Evolutionary conservation across 1,284 basidiomycete genomes (phyloP).

Genomic region (Trichosporon coremiiforme): DNA sequence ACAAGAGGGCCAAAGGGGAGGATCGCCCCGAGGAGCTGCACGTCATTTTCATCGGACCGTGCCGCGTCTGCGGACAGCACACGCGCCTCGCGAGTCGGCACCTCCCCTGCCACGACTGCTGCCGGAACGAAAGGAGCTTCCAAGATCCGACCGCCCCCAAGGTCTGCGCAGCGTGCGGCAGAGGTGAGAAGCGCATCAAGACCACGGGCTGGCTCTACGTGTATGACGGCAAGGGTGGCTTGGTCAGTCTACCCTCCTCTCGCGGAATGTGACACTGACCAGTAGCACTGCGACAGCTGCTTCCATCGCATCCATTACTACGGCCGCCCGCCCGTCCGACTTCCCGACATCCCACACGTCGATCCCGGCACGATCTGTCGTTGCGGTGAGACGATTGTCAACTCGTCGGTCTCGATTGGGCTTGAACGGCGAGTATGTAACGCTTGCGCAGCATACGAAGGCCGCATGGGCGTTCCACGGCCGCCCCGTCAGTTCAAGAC

Average conservation of each 20-base stretch:
- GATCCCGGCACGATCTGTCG: neutral
- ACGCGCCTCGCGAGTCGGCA: neutral
- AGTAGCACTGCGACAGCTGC: neutral
- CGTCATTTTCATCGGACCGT: neutral
- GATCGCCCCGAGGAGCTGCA: neutral
- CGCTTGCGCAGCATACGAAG: neutral
- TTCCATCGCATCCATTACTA: neutral
- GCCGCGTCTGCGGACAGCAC: neutral
- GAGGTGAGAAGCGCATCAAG: neutral
- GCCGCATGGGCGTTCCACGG: neutral
- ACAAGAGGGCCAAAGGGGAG: neutral
- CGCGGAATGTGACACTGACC: neutral
- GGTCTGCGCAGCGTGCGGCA: neutral
- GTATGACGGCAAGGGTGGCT: neutral
- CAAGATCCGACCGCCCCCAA: neutral
- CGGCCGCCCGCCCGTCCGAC: neutral
- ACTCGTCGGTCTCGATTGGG: neutral
- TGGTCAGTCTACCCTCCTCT: neutral
- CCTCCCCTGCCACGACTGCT: neutral
- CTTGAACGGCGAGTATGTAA: neutral
- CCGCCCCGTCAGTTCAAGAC: neutral
- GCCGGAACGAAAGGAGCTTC: neutral
- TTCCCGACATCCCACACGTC: neutral
- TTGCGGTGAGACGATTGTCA: neutral
- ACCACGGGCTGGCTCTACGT: neutral